Conservation (phyloP, 441 rosid genomes). For the Breynia disticha region DNA sequence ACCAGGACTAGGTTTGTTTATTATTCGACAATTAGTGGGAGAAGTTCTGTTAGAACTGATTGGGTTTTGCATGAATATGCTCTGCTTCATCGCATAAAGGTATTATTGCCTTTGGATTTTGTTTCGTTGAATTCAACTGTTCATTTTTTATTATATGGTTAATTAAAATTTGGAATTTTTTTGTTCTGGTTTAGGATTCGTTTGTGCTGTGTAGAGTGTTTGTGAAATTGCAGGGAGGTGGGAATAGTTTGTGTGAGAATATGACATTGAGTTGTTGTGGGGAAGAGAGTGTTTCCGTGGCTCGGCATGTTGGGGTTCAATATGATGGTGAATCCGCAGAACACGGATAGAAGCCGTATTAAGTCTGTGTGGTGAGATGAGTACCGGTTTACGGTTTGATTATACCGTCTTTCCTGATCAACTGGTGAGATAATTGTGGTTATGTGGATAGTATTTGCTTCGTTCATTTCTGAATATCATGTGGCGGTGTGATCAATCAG, state of each 20-base stretch:
- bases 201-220: constrained; percentile 47
- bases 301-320: constrained; percentile 30
- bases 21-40: constrained; percentile 23
- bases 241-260: constrained; percentile 25
- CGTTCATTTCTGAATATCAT: too few species aligned
- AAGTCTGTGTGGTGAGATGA: constrained; percentile 12
- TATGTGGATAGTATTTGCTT: background rate
- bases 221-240: constrained; percentile 20
- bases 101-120: constrained; percentile 17
- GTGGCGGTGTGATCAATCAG: too few species aligned
- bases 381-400: constrained; percentile 20
- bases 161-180: too few species aligned
- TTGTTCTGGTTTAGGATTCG: constrained; percentile 34
- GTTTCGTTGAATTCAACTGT: background rate
- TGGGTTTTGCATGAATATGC: constrained; percentile 50
- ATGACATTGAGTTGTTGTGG: constrained; percentile 26
- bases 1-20: constrained; percentile 33
- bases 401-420: constrained; percentile 17
- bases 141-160: too few species aligned
- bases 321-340: constrained; percentile 33
- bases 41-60: constrained; percentile 25
- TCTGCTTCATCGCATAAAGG: constrained; percentile 30
- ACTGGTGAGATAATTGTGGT: constrained; percentile 20
- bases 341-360: constrained; percentile 11
- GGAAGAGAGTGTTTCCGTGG: constrained; percentile 31